phyloP scores from a whole-genome alignment of 768 basidiomycete species.

The Tephrocybe sp. region DNA sequence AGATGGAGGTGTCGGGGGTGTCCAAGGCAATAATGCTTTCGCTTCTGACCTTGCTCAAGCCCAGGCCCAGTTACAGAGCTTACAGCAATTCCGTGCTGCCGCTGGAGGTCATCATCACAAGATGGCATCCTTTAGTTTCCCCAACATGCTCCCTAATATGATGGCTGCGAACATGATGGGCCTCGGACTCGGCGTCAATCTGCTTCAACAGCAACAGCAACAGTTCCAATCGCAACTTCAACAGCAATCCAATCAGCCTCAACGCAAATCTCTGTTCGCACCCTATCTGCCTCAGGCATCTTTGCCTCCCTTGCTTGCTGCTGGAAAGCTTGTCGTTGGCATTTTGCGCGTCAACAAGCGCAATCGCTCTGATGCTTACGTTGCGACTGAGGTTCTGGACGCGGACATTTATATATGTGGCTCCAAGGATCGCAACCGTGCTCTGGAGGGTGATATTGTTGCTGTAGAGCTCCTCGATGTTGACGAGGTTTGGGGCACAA shows the following conservation, averaged over 20 bases:
- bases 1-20: constrained; percentile 77
- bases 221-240: constrained; percentile 95
- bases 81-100: constrained; percentile 96
- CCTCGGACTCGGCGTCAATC: constrained; percentile 74
- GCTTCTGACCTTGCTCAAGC: constrained; percentile 91
- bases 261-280: constrained; percentile 97
- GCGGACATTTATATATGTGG: constrained; percentile 99
- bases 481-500: constrained; percentile 96
- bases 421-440: constrained; percentile 97
- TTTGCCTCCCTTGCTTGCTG: constrained; percentile 91
- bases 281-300: constrained; percentile 98
- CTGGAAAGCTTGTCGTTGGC: constrained; percentile 96
- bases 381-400: constrained; percentile 95
- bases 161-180: constrained; percentile 98
- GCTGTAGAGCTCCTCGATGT: constrained; percentile 97
- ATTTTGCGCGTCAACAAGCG: constrained; percentile 97
- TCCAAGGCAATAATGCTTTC: constrained; percentile 60
- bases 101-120: constrained; percentile 93
- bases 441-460: constrained; percentile 96
- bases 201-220: constrained; percentile 90
- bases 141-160: constrained; percentile 96
- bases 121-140: constrained; percentile 97
- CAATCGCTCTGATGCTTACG: constrained; percentile 97
- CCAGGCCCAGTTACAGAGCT: constrained; percentile 92
- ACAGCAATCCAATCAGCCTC: constrained; percentile 87